Conservation (phyloP, 805 yeast genomes). For the Lipomyces kockii region DNA sequence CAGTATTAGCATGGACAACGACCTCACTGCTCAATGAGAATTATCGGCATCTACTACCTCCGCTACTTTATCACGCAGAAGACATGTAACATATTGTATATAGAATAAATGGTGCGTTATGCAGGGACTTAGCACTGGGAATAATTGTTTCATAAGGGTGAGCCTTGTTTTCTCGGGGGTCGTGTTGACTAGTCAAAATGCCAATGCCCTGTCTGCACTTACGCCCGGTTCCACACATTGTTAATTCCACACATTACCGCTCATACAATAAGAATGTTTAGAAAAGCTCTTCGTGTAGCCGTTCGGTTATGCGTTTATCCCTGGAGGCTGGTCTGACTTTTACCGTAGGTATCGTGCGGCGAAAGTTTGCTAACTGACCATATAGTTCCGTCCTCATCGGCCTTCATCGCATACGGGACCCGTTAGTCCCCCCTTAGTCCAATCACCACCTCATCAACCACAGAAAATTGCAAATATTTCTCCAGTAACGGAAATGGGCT, state of each 20-base stretch:
- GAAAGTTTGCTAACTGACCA: not conserved
- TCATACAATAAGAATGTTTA: not conserved
- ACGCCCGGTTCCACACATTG: not conserved
- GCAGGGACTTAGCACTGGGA: not conserved
- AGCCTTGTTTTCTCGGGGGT: not conserved
- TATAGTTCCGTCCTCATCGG: not conserved
- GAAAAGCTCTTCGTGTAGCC: not conserved
- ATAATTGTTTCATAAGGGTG: not conserved
- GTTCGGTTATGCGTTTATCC: not conserved
- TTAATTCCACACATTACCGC: not conserved
- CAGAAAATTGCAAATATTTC: not conserved
- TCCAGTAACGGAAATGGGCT: not conserved
- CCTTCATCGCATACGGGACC: not conserved
- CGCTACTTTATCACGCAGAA: not conserved
- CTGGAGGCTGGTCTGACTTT: not conserved
- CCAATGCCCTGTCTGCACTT: not conserved
- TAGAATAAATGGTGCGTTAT: not conserved
- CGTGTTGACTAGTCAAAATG: not conserved
- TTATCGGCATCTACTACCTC: not conserved
- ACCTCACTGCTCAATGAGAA: not conserved
- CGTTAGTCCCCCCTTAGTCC: not conserved
- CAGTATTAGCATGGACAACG: not conserved
- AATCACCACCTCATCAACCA: not conserved
- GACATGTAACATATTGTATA: not conserved
- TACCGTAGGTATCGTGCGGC: not conserved